Base-by-base conservation (phyloP, 805 yeast genomes). In the Candida manassasensis region DNA sequence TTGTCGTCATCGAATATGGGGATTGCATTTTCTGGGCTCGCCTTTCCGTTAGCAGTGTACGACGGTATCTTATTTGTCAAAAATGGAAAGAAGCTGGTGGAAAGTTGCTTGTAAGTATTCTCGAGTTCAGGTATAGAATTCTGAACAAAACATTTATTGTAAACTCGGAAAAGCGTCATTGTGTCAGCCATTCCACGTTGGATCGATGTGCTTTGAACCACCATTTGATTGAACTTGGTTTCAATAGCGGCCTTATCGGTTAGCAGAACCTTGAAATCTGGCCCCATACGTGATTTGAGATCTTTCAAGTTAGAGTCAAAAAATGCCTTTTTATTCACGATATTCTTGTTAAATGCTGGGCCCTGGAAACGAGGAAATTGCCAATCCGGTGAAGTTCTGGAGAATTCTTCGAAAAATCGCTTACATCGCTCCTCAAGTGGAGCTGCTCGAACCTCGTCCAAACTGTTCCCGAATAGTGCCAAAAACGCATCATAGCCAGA, bases 171-270 rank as follows among this genome's bases (percentile, higher is more conserved):
- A 10, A 61, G 17, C 0, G 60, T 49, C 2, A 47, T 42, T 3
- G 59, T 46, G 41, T 64, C 69, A 0, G 58, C 61, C 63, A 64
- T 59, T 6, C 34, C 22, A 14, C 44, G 49, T 15, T 50, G 58
- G 2, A 48, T 42, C 4, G 16, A 16, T 14, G 31, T 29, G n/a
- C 59, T 50, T n/a, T 38, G 36, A 3, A 38, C 32, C 1, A 53
- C 37, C 12, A 40, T 39, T 12, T 41, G 21, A 7, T 37, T 18
- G 37, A 47, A 60, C 19, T 43, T 35, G 3, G 39, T 32, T 14
- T 47, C 36, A 17, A 61, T 52, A 3, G 48, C 40, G 3, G 22
- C 28, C 27, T 50, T 50, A 21, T 55, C 53, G 6, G 26, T 21
- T 14, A 22, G 28, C 21, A 50, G 37, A 8, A 46, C 34, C n/a